A percentile compares a stretch with the other conserved stretches of the same genome.
Conservation (phyloP, 2,329 filamentous ascomycete genomes). For the Diaporthe sp. region DNA sequence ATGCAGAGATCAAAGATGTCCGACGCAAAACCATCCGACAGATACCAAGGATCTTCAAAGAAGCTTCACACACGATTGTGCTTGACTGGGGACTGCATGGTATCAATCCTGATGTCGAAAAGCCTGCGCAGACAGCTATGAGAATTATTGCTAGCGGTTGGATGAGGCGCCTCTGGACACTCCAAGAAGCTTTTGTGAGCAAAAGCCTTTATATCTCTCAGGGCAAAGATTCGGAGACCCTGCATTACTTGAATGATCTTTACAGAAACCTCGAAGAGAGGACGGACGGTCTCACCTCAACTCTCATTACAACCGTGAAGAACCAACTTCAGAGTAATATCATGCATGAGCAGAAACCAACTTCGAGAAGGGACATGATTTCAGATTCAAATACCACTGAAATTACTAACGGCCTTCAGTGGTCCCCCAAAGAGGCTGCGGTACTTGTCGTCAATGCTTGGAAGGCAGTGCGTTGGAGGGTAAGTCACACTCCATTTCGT, state of each 20-base stretch:
- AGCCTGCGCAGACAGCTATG: neutral
- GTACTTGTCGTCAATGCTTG: neutral
- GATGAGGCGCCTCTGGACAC: slow-evolving; percentile 5
- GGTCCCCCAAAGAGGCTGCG: neutral
- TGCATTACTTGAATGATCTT: neutral
- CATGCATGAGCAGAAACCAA: neutral
- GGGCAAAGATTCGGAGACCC: neutral
- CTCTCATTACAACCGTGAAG: neutral
- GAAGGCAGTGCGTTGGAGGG: slow-evolving; percentile 1
- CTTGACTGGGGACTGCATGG: neutral
- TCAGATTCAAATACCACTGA: neutral
- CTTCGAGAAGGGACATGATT: neutral
- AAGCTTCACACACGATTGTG: neutral
- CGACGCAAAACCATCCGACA: neutral
- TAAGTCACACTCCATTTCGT: neutral
- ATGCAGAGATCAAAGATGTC: neutral
- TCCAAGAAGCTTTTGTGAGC: neutral
- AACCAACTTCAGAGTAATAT: neutral
- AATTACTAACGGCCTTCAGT: neutral
- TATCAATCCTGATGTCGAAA: neutral
- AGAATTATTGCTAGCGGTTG: slow-evolving; percentile 6
- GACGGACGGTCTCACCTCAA: neutral
- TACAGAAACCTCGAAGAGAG: neutral
- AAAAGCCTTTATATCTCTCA: neutral
- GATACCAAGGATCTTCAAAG: neutral